phyloP scores from a whole-genome alignment of 306 rosid species.

The Lathyrus aphaca region DNA sequence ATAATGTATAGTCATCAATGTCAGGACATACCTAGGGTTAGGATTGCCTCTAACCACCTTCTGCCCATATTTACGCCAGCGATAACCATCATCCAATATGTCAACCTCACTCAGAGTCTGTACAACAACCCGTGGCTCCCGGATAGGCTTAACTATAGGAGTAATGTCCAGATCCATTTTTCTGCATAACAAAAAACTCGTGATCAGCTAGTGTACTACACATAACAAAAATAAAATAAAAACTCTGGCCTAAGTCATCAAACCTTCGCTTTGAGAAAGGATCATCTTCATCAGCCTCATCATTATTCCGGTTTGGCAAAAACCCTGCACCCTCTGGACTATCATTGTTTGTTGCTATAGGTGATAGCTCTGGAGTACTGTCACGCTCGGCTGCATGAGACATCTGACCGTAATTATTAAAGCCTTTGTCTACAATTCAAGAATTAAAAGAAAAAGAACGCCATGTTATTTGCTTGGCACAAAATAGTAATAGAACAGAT shows the following conservation, averaged over 20 bases:
- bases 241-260: conserved; percentile 34
- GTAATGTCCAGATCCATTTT: conserved; percentile 77
- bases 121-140: conserved; percentile 98
- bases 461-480: conserved; percentile 25
- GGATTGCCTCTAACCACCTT: conserved; percentile 99
- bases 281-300: conserved; percentile 88
- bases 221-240: conserved; percentile 27
- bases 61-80: conserved; percentile 99
- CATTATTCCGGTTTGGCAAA: conserved; percentile 52
- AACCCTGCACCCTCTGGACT: conserved; percentile 61
- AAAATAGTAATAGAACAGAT: conserved; percentile 15
- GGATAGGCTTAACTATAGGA: conserved; percentile 86
- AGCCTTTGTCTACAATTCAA: conserved; percentile 57
- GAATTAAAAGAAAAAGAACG: conserved; percentile 35
- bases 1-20: conserved; percentile 28
- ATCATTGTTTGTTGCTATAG: conserved; percentile 63
- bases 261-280: conserved; percentile 90
- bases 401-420: conserved; percentile 59
- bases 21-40: conserved; percentile 80
- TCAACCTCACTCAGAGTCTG: conserved; percentile 99
- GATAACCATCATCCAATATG: conserved; percentile 98
- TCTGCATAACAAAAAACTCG: conserved; percentile 57
- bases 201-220: conserved; percentile 39
- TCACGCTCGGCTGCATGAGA: conserved; percentile 63
- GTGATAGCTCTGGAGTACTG: conserved; percentile 70